A percentile compares a stretch with the other conserved stretches of the same genome.
Evolutionary conservation across 2,329 filamentous ascomycete species (phyloP).

Genomic region (Talaromyces amestolkiae): DNA sequence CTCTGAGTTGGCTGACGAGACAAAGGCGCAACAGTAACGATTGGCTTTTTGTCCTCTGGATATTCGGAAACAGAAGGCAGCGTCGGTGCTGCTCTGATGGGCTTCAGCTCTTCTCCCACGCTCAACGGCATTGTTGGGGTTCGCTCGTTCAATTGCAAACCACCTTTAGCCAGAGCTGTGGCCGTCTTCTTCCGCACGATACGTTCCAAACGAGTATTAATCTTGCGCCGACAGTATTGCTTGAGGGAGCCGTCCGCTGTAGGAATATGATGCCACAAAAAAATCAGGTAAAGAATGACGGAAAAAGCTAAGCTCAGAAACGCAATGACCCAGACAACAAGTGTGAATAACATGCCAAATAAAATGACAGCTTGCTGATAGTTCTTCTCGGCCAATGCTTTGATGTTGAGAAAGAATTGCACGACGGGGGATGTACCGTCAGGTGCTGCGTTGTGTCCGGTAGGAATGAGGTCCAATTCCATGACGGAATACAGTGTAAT

Average conservation of each 20-base stretch:
- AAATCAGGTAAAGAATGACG: slow-evolving; percentile 76
- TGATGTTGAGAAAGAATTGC: slow-evolving; percentile 81
- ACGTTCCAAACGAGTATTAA: slow-evolving; percentile 77
- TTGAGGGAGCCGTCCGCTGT: slow-evolving; percentile 73
- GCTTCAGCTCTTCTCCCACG: slow-evolving; percentile 33
- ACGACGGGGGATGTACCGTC: slow-evolving; percentile 63
- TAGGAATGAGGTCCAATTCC: slow-evolving; percentile 67
- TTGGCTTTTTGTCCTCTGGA: slow-evolving; percentile 37
- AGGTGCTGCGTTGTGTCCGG: slow-evolving; percentile 50
- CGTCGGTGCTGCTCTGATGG: slow-evolving; percentile 43
- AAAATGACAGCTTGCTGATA: slow-evolving; percentile 78
- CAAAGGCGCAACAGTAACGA: slow-evolving; percentile 43
- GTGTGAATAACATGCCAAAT: slow-evolving; percentile 86
- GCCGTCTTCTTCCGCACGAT: slow-evolving; percentile 87
- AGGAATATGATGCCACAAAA: slow-evolving; percentile 90
- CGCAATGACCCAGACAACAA: slow-evolving; percentile 84
- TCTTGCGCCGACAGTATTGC: slow-evolving; percentile 86
- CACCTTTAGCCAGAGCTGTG: slow-evolving; percentile 73
- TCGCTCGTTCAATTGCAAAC: slow-evolving; percentile 58
- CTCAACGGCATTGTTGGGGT: slow-evolving; percentile 45
- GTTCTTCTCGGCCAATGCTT: slow-evolving; percentile 68
- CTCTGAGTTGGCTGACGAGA: slow-evolving; percentile 60
- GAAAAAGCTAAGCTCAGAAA: slow-evolving; percentile 71
- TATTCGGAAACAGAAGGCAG: slow-evolving; percentile 60
- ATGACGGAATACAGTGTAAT: slow-evolving; percentile 85